These are phyloP conservation scores for Phaffia tasmanica DNA, from an alignment of 768 basidiomycete species.

Conservation along the genomic window DNA sequence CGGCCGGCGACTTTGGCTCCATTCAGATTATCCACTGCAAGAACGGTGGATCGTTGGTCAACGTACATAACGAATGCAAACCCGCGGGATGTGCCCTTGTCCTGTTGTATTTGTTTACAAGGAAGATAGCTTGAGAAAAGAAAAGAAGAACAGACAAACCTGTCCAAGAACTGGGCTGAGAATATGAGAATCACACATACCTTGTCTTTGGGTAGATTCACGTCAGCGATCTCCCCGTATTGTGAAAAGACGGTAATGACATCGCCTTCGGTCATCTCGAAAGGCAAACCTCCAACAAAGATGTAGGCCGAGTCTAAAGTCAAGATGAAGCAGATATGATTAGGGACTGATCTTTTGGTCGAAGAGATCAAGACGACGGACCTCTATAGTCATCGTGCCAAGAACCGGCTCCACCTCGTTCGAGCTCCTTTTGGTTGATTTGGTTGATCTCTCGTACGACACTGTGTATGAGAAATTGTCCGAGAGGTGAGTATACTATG, in stretches of 20 bases:
- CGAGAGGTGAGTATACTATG: neutral
- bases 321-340: neutral
- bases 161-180: neutral
- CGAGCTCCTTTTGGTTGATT: constrained; percentile 83
- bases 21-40: constrained; percentile 98
- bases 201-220: constrained; percentile 89
- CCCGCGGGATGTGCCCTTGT: constrained; percentile 77
- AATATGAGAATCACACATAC: neutral
- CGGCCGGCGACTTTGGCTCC: constrained; percentile 77
- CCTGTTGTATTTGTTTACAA: constrained; percentile 27
- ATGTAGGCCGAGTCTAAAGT: constrained; percentile 80
- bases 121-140: neutral
- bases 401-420: constrained; percentile 54
- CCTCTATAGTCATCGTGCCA: constrained; percentile 98
- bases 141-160: neutral
- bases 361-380: constrained; percentile 31
- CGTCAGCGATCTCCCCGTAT: constrained; percentile 91
- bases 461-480: constrained; percentile 41
- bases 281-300: constrained; percentile 77
- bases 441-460: constrained; percentile 85
- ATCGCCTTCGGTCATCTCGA: constrained; percentile 90
- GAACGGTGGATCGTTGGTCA: constrained; percentile 86
- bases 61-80: constrained; percentile 99
- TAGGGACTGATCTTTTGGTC: neutral
- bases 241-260: constrained; percentile 96